Evolutionary conservation across 148 eudicot genomes (phyloP).

Genomic region (Rheum nobile): DNA sequence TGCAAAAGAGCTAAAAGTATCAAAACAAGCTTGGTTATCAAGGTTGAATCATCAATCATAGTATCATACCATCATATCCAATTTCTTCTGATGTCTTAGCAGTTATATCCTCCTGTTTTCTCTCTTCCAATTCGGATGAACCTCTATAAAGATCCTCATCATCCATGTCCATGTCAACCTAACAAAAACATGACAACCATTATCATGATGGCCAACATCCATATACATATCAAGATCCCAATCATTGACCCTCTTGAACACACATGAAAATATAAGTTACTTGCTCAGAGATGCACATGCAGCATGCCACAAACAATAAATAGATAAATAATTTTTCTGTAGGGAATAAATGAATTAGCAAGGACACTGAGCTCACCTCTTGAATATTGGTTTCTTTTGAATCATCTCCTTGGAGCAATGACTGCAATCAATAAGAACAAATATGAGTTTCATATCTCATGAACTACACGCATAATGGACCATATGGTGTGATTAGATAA

Average conservation of each 20-base stretch:
- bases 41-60: constrained; percentile 21
- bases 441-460: neutral
- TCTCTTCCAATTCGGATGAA: constrained; percentile 28
- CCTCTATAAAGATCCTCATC: constrained; percentile 43
- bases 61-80: constrained; percentile 43
- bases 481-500: neutral
- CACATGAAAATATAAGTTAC: neutral
- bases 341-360: neutral
- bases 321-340: neutral
- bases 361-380: constrained; percentile 49
- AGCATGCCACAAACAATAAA: neutral
- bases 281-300: neutral
- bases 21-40: neutral
- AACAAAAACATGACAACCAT: neutral
- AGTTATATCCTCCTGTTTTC: constrained; percentile 17
- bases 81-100: constrained; percentile 16
- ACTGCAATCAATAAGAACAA: constrained; percentile 31
- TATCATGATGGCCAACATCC: neutral
- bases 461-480: neutral
- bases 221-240: neutral
- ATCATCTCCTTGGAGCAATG: constrained; percentile 72
- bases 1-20: neutral
- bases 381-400: constrained; percentile 62
- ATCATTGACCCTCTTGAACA: neutral
- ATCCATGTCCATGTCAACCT: constrained; percentile 99